Percentiles rank a stretch among this genome's conserved stretches.
phyloP scores from a whole-genome alignment of 805 yeast species.

The Nakazawaea ambrosiae region DNA sequence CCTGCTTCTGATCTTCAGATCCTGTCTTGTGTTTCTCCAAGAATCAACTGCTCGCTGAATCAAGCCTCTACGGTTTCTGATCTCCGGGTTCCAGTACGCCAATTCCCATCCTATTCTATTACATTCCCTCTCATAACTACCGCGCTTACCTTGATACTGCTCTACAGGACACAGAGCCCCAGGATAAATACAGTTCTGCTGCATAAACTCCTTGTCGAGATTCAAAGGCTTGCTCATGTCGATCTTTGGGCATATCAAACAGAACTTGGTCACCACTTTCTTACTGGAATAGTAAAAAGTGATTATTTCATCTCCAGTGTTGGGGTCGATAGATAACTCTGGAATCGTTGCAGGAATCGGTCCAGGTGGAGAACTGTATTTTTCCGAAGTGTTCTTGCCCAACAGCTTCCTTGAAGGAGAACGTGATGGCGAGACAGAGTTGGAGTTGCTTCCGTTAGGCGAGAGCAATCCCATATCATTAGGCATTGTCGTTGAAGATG shows the following conservation, averaged over 20 bases:
- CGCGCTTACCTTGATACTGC: slow-evolving; percentile 38
- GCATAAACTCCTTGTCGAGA: slow-evolving; percentile 21
- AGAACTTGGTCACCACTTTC: slow-evolving; percentile 21
- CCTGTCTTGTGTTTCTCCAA: slow-evolving; percentile 41
- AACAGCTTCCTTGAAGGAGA: no score
- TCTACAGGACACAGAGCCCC: slow-evolving; percentile 35
- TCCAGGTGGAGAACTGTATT: slow-evolving; percentile 22
- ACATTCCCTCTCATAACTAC: slow-evolving; percentile 38
- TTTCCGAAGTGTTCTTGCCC: background rate
- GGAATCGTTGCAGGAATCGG: slow-evolving; percentile 21
- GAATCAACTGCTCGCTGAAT: slow-evolving; percentile 46
- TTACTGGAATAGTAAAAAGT: slow-evolving; percentile 24
- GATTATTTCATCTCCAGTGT: slow-evolving; percentile 23
- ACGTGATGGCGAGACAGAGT: background rate
- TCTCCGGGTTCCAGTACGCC: slow-evolving; percentile 32
- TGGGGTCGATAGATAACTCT: slow-evolving; percentile 15
- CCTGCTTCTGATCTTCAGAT: slow-evolving; percentile 33
- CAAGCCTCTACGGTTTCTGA: slow-evolving; percentile 37
- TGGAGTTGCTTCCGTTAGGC: background rate
- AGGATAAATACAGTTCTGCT: slow-evolving; percentile 39
- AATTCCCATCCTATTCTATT: slow-evolving; percentile 44
- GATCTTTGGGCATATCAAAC: slow-evolving; percentile 17
- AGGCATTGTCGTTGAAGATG: background rate
- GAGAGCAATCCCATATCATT: background rate
- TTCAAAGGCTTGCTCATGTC: background rate